Evolutionary conservation across 805 yeast species (phyloP), one percentile per base, ranked within the genome.

Genomic region (Brettanomyces custersianus): DNA sequence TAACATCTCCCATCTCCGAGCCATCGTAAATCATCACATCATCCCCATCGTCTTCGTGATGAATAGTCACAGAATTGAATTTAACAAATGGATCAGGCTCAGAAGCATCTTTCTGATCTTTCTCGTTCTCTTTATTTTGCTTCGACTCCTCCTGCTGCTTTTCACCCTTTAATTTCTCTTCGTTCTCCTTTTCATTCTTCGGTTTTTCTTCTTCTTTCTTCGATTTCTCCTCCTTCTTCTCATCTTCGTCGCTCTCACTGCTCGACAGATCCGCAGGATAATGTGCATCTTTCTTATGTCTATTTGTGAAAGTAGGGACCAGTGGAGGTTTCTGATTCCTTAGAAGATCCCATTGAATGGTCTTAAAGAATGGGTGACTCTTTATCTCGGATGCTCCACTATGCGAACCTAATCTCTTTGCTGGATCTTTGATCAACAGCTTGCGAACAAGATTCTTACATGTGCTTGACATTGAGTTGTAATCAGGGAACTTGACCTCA

Each of bases 311-410:
- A 0, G 81, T 81, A 0, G 99, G 99, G 13, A 92, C 79, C 78
- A 92, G 79, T 12, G 99, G 99, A 1, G 99, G 97, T 40, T 81
- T 80, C 54, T 81, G 92, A 57, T 92, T 84, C 48, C 98, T 72
- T 39, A 92, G 63, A 40, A 92, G 66, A 0, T 98, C 96, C 99
- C 99, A 92, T 55, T 87, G 95, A 2, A 85, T 78, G 47, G 67
- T 81, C 53, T 87, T 90, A 69, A 92, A 92, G 48, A 88, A 94
- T 0, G 85, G 77, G 56, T 94, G 98, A 39, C 73, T 76, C 52
- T 92, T 92, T 35, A 92, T 75, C 52, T 92, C 99, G 3, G 95
- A 80, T 0, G 98, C 98, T 13, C 99, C 99, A 32, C 86, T 75
- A 40, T 82, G 78, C 9, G 95, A 84, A 0, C 99, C 99, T 30